A percentile compares a stretch with the other conserved stretches of the same genome.
phyloP scores from a whole-genome alignment of 2,329 filamentous ascomycete genomes.

The Clonostachys rosea region DNA sequence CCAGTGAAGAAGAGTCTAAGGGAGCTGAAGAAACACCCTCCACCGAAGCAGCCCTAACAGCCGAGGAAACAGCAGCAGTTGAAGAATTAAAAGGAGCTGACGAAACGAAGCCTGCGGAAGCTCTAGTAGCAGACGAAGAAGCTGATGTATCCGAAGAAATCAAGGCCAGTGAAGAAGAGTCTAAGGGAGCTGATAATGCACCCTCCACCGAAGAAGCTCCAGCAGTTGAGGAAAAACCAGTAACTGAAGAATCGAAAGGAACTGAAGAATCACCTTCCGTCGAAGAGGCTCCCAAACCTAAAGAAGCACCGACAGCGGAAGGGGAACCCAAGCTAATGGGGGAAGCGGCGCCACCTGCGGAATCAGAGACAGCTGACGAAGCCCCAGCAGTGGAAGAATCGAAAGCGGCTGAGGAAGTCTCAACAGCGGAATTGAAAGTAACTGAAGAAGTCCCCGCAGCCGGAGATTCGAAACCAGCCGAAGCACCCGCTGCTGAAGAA shows the following conservation, averaged over 20 bases:
- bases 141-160: neutral
- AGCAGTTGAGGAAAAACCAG: neutral
- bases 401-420: neutral
- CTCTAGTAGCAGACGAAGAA: neutral
- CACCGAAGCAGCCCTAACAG: neutral
- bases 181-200: neutral
- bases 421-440: neutral
- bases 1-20: neutral
- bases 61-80: neutral
- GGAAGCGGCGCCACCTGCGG: neutral
- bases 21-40: neutral
- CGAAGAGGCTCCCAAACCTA: neutral
- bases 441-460: neutral
- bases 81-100: neutral
- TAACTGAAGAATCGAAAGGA: neutral
- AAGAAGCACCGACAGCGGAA: neutral
- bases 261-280: neutral
- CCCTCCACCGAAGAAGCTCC: neutral
- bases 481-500: neutral
- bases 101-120: neutral
- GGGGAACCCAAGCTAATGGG: neutral
- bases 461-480: neutral
- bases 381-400: neutral
- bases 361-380: neutral
- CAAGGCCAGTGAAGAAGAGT: neutral